Percentiles rank a stretch among this genome's conserved stretches.
phyloP scores from a whole-genome alignment of 164 flowering plant species.

The Magnolia changhungtana region DNA sequence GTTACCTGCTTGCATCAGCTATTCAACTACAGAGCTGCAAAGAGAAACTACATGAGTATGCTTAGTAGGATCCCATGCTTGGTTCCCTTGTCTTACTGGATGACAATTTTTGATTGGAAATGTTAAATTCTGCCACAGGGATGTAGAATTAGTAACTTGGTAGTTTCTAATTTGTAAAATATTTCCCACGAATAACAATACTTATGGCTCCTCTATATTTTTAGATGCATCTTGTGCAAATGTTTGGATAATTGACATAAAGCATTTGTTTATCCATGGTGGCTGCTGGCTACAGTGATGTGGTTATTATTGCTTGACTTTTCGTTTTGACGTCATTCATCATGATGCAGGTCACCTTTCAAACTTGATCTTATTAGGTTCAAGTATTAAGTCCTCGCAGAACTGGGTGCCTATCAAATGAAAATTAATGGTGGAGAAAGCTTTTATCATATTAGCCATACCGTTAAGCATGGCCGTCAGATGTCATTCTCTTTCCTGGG shows the following conservation, averaged over 20 bases:
- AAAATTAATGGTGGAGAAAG: conserved; percentile 23
- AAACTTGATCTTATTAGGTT: neutral
- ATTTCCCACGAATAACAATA: neutral
- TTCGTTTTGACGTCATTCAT: neutral
- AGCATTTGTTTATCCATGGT: neutral
- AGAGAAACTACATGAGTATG: neutral
- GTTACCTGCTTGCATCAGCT: neutral
- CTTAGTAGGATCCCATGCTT: neutral
- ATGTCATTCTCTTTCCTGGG: conserved; percentile 25
- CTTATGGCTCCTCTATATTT: neutral
- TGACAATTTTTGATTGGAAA: too few species aligned
- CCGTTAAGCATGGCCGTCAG: conserved; percentile 28
- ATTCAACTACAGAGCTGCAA: neutral
- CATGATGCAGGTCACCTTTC: neutral
- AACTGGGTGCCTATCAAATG: conserved; percentile 11
- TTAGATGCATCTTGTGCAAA: neutral
- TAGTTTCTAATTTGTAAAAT: too few species aligned
- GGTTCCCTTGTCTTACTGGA: too few species aligned
- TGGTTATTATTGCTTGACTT: neutral
- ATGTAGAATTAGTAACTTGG: too few species aligned
- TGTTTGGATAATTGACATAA: neutral
- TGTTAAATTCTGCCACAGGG: too few species aligned
- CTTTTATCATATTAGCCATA: conserved; percentile 18
- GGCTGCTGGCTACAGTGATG: too few species aligned
- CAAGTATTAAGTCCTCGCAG: neutral